These are phyloP conservation scores for Ramaria rubella DNA, from an alignment of 768 basidiomycete species.

Conservation along the genomic window DNA sequence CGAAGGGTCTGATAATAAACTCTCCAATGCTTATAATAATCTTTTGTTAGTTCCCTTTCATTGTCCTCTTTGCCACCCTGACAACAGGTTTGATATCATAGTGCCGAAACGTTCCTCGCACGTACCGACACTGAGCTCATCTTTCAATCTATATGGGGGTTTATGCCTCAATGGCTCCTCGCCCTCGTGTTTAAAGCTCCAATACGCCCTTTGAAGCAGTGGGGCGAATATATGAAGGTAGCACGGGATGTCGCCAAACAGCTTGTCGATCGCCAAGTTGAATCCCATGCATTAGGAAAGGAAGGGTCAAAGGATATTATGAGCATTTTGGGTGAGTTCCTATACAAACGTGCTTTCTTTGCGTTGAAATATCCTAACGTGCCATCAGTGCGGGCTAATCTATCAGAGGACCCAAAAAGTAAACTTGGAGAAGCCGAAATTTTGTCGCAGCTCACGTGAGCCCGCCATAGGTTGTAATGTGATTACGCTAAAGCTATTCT, in stretches of 20 bases:
- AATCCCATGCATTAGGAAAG: conserved; percentile 12
- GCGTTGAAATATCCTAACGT: background rate
- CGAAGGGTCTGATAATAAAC: too few relatives aligned
- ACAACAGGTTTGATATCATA: too few relatives aligned
- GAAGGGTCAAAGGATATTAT: conserved; percentile 27
- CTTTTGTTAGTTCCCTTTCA: too few relatives aligned
- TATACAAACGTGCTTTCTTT: background rate
- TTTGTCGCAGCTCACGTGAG: conserved; percentile 27
- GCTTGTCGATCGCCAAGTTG: conserved; percentile 22
- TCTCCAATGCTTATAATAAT: too few relatives aligned
- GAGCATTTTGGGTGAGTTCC: conserved; percentile 25
- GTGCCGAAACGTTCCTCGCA: background rate
- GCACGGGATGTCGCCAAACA: conserved; percentile 20
- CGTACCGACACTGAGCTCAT: conserved; percentile 13
- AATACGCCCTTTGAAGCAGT: conserved; percentile 22
- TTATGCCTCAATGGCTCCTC: conserved; percentile 22
- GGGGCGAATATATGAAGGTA: conserved; percentile 20
- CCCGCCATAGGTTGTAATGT: conserved; percentile 2
- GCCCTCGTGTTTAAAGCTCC: conserved; percentile 24
- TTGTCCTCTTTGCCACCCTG: too few relatives aligned
- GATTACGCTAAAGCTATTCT: too few relatives aligned
- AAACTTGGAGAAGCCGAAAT: conserved; percentile 27
- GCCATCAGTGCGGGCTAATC: conserved; percentile 25
- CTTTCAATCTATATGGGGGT: conserved; percentile 24
- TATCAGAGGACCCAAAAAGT: conserved; percentile 21